Base-by-base conservation (phyloP, 805 yeast genomes). In the Lipomyces orientalis region DNA sequence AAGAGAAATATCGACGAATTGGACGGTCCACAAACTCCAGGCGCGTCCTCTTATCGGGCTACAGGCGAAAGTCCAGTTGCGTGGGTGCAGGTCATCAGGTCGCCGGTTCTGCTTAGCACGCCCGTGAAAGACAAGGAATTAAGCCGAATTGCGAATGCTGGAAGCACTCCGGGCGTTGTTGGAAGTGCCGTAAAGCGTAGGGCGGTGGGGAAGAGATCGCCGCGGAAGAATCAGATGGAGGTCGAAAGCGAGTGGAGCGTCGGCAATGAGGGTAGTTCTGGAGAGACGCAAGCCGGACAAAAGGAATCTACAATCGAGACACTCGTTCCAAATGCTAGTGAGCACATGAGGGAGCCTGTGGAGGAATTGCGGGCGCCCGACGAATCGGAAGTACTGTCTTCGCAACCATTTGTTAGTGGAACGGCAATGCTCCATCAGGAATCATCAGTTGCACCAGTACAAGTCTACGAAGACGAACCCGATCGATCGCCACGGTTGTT, bases 71-170 rank as follows among this genome's bases (percentile, higher is more conserved):
- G 55, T 52, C 34, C 33, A 6, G 33, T 19, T 12, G 33, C 55
- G 16, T 52, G 55, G 33, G 55, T 52, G 55, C 55, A 52, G 33
- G 29, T 52, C n/a, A 33, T 10, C n/a, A 16, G 37, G n/a, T n/a
- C 43, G 29, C 52, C 55, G 12, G 7, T 12, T 52, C 12, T n/a
- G 25, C 14, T 29, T 22, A 33, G n/a, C 29, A 14, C 55, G 60
- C 29, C 60, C 2, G 34, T 56, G 14, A 12, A 33, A 8, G 57
- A 31, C n/a, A 16, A 14, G 37, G 57, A 31, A n/a, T 19, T 31
- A 22, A 16, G 2, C 52, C n/a, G 34, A 54, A 33, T 54, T 16
- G 37, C 34, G 37, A 31, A 54, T 31, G 57, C 57, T 54, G 57
- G 37, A 22, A 52, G 55, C 19, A 52, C 33, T 7, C 55, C 55